Base-by-base conservation (phyloP, 805 yeast species). In the Komagataella pastoris region DNA sequence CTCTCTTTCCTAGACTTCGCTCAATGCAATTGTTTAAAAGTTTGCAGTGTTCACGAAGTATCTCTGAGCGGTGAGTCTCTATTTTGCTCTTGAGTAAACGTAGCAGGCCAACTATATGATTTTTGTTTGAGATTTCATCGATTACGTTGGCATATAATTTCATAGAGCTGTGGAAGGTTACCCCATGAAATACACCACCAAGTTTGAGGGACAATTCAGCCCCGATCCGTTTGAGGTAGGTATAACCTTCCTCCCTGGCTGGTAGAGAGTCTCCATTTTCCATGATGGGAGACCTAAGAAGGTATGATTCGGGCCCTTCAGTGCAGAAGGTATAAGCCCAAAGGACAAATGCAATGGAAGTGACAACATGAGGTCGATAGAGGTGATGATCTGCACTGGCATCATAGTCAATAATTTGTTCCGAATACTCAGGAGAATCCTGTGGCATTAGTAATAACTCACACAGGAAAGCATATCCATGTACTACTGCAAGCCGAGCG, bases 71-170 rank as follows among this genome's bases (percentile, higher is more conserved):
- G 54, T 75, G 65, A 6, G 59, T 59, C 30, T 58, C 56, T 53
- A 69, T 74, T 8, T 65, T 57, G 7, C 62, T 62, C 17, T 70
- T 63, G 51, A 76, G 66, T 47, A 67, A 57, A 48, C 63, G 63
- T 50, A 82, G 59, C 46, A 83, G 59, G 0, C 89, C 87, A 12
- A 76, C 77, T 24, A 78, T 62, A 47, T 75, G 63, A 52, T 80
- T 70, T 55, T 68, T 73, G 54, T 71, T 65, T 19, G 60, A 57
- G 7, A 77, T 66, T 14, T 56, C 52, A 4, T 62, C 60, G 18
- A 79, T 55, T 18, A 61, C 58, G 0, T 61, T 58, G 0, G 77
- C 74, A 51, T 66, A 65, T 45, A 58, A 55, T 48, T 61, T 59
- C 18, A 76, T 62, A 23, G 63, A 58, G 12, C 65, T 59, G 52